Conservation (phyloP, 2,329 filamentous ascomycete genomes). For the Paecilomyces fulvus region DNA sequence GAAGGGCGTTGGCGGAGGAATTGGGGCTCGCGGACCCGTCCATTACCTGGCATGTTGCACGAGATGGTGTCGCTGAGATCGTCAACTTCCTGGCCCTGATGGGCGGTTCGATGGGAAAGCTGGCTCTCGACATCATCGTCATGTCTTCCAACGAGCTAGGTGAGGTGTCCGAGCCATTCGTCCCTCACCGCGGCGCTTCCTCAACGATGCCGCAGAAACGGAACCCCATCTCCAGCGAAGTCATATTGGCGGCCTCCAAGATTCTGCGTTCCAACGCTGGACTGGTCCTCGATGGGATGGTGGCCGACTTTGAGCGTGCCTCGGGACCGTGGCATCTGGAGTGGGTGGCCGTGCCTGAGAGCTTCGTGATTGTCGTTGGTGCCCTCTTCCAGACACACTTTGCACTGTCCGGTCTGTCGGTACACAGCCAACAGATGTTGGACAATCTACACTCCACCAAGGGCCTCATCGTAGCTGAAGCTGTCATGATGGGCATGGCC, state of each 20-base stretch:
- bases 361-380: slow-evolving; percentile 46
- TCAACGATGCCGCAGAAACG: slow-evolving; percentile 54
- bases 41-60: slow-evolving; percentile 51
- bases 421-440: slow-evolving; percentile 43
- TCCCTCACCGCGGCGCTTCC: slow-evolving; percentile 46
- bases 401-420: slow-evolving; percentile 43
- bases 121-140: slow-evolving; percentile 49
- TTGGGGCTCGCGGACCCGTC: slow-evolving; percentile 41
- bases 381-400: slow-evolving; percentile 48
- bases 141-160: slow-evolving; percentile 51
- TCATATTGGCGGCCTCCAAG: slow-evolving; percentile 48
- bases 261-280: slow-evolving; percentile 45
- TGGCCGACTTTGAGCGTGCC: slow-evolving; percentile 50
- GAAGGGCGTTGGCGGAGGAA: slow-evolving; percentile 42
- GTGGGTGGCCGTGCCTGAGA: slow-evolving; percentile 48
- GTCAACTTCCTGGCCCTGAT: slow-evolving; percentile 46
- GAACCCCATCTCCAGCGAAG: slow-evolving; percentile 51
- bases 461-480: slow-evolving; percentile 50
- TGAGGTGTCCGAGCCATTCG: slow-evolving; percentile 49
- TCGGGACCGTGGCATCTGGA: slow-evolving; percentile 53
- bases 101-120: slow-evolving; percentile 47
- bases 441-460: slow-evolving; percentile 43
- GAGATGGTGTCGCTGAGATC: slow-evolving; percentile 48
- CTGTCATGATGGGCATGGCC: slow-evolving; percentile 55
- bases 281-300: slow-evolving; percentile 48